A percentile compares a stretch with the other conserved stretches of the same genome.
phyloP scores from a whole-genome alignment of 2,329 filamentous ascomycete species.

The Calonectria multiphialidica region DNA sequence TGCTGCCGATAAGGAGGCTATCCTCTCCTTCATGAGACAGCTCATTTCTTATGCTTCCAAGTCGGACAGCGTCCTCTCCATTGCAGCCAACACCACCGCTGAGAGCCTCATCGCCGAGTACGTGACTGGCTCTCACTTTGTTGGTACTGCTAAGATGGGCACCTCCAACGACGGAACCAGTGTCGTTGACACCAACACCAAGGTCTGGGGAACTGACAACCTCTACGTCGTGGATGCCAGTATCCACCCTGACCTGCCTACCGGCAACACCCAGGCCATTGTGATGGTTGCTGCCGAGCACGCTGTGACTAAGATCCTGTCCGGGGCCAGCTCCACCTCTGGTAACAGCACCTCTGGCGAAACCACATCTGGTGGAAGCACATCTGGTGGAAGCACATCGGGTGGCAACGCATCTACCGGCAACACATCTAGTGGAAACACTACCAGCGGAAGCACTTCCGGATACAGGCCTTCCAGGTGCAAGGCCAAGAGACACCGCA shows the following conservation, averaged over 20 bases:
- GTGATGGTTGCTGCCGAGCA: constrained; percentile 75
- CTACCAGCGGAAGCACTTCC: background rate
- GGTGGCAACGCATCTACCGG: background rate
- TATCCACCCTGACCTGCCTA: constrained; percentile 77
- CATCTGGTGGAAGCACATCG: background rate
- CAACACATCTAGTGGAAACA: background rate
- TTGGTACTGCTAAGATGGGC: constrained; percentile 72
- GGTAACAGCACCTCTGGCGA: background rate
- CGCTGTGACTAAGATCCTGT: constrained; percentile 55
- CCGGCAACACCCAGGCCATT: constrained; percentile 75
- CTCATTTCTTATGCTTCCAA: constrained; percentile 75
- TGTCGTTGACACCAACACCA: constrained; percentile 73
- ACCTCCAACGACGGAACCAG: constrained; percentile 64
- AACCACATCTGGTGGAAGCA: background rate
- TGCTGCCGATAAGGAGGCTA: constrained; percentile 53
- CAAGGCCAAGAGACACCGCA: background rate
- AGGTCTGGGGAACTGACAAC: constrained; percentile 77
- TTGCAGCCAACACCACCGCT: constrained; percentile 58
- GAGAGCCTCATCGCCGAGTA: constrained; percentile 67
- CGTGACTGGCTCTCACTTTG: constrained; percentile 64
- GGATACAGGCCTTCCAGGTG: background rate
- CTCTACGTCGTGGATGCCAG: constrained; percentile 76
- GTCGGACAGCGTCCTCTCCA: constrained; percentile 68
- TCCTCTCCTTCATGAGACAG: constrained; percentile 63
- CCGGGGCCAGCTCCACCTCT: background rate